Base-by-base conservation (phyloP, 1,139 yeast genomes). In the Yamadazyma atlantica region DNA sequence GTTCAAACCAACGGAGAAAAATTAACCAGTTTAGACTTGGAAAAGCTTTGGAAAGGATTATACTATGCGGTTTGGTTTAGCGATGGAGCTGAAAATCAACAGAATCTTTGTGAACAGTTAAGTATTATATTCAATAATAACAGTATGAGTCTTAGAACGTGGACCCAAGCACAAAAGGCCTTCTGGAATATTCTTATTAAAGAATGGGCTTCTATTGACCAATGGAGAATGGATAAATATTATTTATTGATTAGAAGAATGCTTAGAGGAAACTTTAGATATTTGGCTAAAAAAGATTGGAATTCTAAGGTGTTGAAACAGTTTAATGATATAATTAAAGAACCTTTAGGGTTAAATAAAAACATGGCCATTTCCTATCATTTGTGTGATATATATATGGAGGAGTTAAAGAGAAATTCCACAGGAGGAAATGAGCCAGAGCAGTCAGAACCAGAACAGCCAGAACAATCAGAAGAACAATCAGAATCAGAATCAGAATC, bases 41-140 rank as follows among this genome's bases (percentile, higher is more conserved):
- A 85, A 50, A 89, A 90, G 59, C 68, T 92, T 42, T 92, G 97
- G 97, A 88, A 86, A 62, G 98, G 97, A 8, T 71, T 92, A 35
- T 92, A 84, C 62, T 92, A 73, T 58, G 81, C 88, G 21, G 87
- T 92, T 96, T 92, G 98, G 98, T 88, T 85, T 62, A 79, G 95
- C 56, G 98, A 92, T 62, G 78, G 94, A 53, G 95, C 96, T 22
- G 73, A 83, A 49, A 94, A 96, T 21, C 98, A 92, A 62, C 96
- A 89, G 59, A 68, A 82, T 42, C 69, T 92, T 32, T 95, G 96
- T 3, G 78, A 74, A 37, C 80, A 78, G 35, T 67, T 92, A 45
- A 95, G 94, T 0, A 71, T 64, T 35, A 66, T 92, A 34, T 75
- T 74, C 43, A 66, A 78, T 17, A 67, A 71, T 21, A 28, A 23